Evolutionary conservation across 2,329 filamentous ascomycete genomes (phyloP).

Genomic region (Clonostachys sp.): DNA sequence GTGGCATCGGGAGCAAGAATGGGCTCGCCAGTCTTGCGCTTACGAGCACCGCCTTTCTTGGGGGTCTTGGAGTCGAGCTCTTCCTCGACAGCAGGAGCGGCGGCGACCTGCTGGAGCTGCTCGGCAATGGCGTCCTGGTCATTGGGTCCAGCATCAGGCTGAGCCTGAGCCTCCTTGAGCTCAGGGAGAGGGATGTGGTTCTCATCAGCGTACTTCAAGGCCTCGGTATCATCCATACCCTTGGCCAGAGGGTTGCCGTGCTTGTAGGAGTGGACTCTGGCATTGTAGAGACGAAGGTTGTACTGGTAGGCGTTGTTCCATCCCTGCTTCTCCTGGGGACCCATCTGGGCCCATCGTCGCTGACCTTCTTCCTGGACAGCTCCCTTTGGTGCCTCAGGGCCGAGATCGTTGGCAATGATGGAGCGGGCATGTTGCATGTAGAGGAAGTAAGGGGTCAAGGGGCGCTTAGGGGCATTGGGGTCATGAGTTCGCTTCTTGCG

Average conservation of each 20-base stretch:
- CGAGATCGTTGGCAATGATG: constrained; percentile 76
- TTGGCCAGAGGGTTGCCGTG: constrained; percentile 52
- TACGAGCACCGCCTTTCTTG: constrained; percentile 24
- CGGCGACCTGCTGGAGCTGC: constrained; percentile 44
- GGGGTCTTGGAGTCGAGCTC: constrained; percentile 52
- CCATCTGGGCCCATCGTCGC: constrained; percentile 78
- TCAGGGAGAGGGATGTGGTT: constrained; percentile 49
- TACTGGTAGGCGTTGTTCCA: constrained; percentile 67
- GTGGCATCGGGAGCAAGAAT: constrained; percentile 32
- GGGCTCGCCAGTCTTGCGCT: constrained; percentile 15
- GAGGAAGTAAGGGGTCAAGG: constrained; percentile 90
- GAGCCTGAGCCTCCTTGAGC: constrained; percentile 34
- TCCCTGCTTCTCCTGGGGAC: constrained; percentile 64
- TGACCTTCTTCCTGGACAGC: constrained; percentile 86
- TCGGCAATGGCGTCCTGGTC: constrained; percentile 56
- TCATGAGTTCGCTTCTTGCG: constrained; percentile 84
- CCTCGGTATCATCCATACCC: constrained; percentile 57
- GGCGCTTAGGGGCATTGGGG: constrained; percentile 91
- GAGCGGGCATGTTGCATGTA: constrained; percentile 86
- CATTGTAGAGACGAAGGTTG: constrained; percentile 62
- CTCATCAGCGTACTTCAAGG: constrained; percentile 55
- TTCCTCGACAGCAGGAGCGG: constrained; percentile 25
- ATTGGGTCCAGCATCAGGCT: constrained; percentile 22
- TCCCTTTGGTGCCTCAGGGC: constrained; percentile 71
- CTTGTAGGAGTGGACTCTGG: constrained; percentile 62